A percentile compares a stretch with the other conserved stretches of the same genome.
These are phyloP conservation scores for Barnettozyma hawaiiensis DNA, from an alignment of 1,139 yeast genomes.

Conservation along the genomic window DNA sequence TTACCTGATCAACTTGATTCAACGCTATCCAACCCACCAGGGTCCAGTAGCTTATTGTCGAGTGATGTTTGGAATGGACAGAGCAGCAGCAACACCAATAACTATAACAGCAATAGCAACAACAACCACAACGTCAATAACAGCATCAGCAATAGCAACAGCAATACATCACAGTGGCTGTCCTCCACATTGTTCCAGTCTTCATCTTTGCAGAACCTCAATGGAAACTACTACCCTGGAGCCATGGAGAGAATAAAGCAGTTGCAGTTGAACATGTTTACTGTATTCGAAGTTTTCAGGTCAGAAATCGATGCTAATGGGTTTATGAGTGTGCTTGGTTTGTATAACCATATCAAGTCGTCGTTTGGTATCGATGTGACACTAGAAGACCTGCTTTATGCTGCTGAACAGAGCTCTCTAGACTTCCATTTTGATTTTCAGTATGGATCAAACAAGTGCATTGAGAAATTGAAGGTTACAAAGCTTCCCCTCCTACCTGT, in stretches of 20 bases:
- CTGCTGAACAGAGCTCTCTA: not conserved
- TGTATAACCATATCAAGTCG: not conserved
- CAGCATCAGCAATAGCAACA: not conserved
- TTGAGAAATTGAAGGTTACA: conserved; percentile 1
- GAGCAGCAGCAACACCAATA: not conserved
- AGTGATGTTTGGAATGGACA: conserved; percentile 10
- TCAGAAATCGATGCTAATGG: not conserved
- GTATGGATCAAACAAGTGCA: not conserved
- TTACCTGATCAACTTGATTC: conserved; percentile 6
- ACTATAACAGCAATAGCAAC: no score
- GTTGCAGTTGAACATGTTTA: not conserved
- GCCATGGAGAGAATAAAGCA: not conserved
- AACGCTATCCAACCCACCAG: conserved; percentile 4
- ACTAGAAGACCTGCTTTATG: not conserved
- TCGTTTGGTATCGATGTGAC: not conserved
- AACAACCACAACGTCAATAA: no score
- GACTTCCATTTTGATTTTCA: not conserved
- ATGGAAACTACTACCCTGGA: not conserved
- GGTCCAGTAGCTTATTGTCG: not conserved
- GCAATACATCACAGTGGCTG: not conserved
- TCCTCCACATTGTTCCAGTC: not conserved
- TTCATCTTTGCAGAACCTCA: not conserved
- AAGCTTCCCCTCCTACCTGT: not conserved
- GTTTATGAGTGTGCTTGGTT: not conserved
- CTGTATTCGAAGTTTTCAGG: not conserved